Base-by-base conservation (phyloP, 108 stramenopile genomes). In the Asterionellopsis glacialis region DNA sequence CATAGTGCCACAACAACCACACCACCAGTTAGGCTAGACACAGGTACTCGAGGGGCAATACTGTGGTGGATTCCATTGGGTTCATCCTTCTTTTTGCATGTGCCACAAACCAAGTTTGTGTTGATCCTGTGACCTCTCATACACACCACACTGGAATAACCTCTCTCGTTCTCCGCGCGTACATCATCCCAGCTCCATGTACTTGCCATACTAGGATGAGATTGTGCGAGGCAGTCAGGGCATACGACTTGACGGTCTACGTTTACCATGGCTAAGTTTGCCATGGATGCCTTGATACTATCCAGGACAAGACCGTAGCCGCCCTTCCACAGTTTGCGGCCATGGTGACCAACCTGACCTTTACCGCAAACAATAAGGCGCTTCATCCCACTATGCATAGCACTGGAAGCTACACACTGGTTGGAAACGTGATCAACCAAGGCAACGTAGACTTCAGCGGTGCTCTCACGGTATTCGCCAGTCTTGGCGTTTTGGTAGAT, bases 1-100 rank as follows among this genome's bases (percentile, higher is more conserved):
- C 80, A 91, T 7, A 91, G 45, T 1, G 71, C 90, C 11, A 91
- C 84, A 38, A 91, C 39, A 1, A 91, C 90, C 45, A 88, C 86
- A 18, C 73, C 61, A 12, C 81, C 63, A 23, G 83, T 59, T 23
- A 83, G 43, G 38, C 81, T 74, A 28, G 72, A 68, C 14, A 90
- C 76, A 24, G 81, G 59, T 11, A 57, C 53, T 21, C 67, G 67
- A 7, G 72, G 61, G 10, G 59, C 51, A 9, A 65, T 39, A 24
- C 62, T 23, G 38, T 70, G 52, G 49, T 54, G 45, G 7, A 77
- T 52, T 12, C 27, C 61, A 52, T 28, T 15, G 55, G 22, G 28
- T 41, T 56, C 23, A 9, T 19, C 61, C 57, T 25, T 16, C 18
- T 38, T 56, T 25, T 60, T 62, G 55, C 27, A 49, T 0, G 63